Conservation (phyloP, 371 early-diverging fungal genomes). For the Mortierella sp. region DNA sequence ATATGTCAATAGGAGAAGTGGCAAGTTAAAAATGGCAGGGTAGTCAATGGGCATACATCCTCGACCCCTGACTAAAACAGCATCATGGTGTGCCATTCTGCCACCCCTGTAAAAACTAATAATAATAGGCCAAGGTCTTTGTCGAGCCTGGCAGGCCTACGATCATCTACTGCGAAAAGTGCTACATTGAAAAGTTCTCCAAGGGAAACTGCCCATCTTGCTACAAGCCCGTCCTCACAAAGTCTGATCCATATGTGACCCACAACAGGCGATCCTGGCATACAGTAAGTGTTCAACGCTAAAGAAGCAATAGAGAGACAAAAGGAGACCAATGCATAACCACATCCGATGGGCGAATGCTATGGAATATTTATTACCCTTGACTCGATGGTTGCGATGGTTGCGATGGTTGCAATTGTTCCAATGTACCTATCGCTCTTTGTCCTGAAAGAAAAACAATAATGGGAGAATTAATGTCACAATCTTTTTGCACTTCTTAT, state of each 20-base stretch:
- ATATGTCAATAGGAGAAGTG: not conserved
- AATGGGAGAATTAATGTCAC: not conserved
- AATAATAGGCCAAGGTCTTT: slow-evolving; percentile 57
- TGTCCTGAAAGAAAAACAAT: not conserved
- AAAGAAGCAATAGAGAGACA: not conserved
- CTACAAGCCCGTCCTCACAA: slow-evolving; percentile 58
- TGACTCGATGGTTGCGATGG: not conserved
- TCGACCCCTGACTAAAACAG: not conserved
- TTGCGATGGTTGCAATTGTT: not conserved
- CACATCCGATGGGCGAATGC: not conserved
- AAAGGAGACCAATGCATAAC: not conserved
- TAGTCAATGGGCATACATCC: not conserved
- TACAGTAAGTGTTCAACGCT: slow-evolving; percentile 29
- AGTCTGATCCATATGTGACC: slow-evolving; percentile 62
- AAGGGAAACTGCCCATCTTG: slow-evolving; percentile 60
- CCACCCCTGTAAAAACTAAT: slow-evolving; percentile 3
- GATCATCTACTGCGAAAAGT: slow-evolving; percentile 53
- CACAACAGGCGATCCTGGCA: slow-evolving; percentile 65
- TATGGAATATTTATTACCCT: not conserved
- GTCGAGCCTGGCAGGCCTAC: slow-evolving; percentile 44
- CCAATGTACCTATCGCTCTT: not conserved
- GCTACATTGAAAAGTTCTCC: slow-evolving; percentile 51
- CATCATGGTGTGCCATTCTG: not conserved
- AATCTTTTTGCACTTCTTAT: not conserved
- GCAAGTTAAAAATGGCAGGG: not conserved